phyloP scores from a whole-genome alignment of 2,329 filamentous ascomycete species.

The Lachnellula hyalina region DNA sequence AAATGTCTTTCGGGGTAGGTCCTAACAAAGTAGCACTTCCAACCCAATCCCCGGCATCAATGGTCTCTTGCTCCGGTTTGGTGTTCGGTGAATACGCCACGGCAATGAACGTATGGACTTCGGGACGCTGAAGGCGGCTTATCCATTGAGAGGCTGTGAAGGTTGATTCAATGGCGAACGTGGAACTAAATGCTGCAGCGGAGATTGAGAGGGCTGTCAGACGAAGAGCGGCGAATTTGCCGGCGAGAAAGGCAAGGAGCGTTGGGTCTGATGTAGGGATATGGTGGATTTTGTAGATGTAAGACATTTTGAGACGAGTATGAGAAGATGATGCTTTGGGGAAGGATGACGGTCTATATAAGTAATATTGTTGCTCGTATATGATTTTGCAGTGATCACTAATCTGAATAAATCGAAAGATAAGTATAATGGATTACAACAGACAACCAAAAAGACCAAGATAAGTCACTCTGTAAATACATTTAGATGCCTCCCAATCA shows the following conservation, averaged over 20 bases:
- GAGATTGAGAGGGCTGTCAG: constrained; percentile 29
- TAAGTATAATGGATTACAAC: too few relatives aligned
- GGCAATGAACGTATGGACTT: constrained; percentile 31
- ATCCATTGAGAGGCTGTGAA: constrained; percentile 27
- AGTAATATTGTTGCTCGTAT: too few relatives aligned
- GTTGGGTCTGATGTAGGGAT: constrained; percentile 13
- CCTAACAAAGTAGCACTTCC: constrained; percentile 31
- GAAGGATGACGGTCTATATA: too few relatives aligned
- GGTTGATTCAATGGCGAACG: constrained; percentile 29
- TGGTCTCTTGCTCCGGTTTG: constrained; percentile 13
- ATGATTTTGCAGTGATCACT: too few relatives aligned
- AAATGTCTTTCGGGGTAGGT: constrained; percentile 21
- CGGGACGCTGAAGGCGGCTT: constrained; percentile 18
- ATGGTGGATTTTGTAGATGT: constrained; percentile 19
- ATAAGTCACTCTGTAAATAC: too few relatives aligned
- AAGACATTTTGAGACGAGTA: constrained; percentile 7
- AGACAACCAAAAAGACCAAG: too few relatives aligned
- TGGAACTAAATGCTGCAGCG: constrained; percentile 29
- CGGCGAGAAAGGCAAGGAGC: constrained; percentile 21
- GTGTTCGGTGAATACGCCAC: constrained; percentile 17
- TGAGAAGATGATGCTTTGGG: too few relatives aligned
- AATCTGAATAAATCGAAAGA: too few relatives aligned
- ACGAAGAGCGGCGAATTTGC: constrained; percentile 25
- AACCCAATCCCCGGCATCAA: constrained; percentile 27
- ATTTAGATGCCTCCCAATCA: too few relatives aligned